Base-by-base conservation (phyloP, 1,284 basidiomycete genomes). In the Trametes sp. region DNA sequence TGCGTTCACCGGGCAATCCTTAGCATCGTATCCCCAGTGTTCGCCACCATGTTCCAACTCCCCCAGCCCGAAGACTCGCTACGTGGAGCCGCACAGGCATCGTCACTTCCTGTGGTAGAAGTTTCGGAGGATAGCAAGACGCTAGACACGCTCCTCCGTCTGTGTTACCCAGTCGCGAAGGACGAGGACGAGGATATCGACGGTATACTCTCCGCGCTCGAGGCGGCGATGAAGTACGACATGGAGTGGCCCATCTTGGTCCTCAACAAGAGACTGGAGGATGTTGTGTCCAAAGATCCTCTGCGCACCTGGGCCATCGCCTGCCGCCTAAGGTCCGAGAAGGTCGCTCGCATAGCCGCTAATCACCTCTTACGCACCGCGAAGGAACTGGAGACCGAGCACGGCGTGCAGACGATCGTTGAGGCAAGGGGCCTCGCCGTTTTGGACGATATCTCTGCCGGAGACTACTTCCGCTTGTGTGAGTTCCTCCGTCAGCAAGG, bases 131-230 rank as follows among this genome's bases (percentile, higher is more conserved):
- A 73, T 42, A 70, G 72, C 45, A 54, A 57, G 33, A 73, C 70
- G 4, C 54, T 82, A 45, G 73, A 78, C 28, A 61, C 65, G 42
- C 74, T 82, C 42, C 69, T 82, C 53, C 72, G 74, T 26, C 71
- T 79, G 51, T 79, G 78, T 54, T 81, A 82, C 62, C 80, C 81
- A 0, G 60, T 70, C 16, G 63, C 64, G 6, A 59, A 64, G 13
- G 54, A 56, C 4, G 69, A 65, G 4, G 49, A 49, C 1, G 44
- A 69, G 14, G 42, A 57, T n/a, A 9, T 64, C 6, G 35, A 51
- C 5, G 59, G 45, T 9, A 45, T 72, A 1, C 46, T 52, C 9
- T 57, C 45, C 7, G 56, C 51, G 5, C 33, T 70, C 6, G 44
- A 53, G 28, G 68, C 65, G 1, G 67, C 71, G 29, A 61, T 45